Evolutionary conservation across 441 rosid genomes (phyloP), one percentile per base, ranked within the genome.

Genomic region (Rhodomyrtus psidioides): DNA sequence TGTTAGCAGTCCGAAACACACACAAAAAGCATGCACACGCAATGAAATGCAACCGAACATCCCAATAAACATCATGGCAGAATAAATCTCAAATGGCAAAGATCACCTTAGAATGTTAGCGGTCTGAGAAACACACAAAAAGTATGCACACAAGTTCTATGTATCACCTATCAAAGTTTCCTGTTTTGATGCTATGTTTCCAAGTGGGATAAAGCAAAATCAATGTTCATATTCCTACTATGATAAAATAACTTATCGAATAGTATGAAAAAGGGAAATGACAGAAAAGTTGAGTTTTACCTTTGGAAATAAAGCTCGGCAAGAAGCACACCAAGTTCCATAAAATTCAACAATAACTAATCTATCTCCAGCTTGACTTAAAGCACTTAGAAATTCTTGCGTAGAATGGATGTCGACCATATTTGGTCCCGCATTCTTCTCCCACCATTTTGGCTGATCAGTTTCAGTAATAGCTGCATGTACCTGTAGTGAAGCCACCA

Each of bases 271-370:
- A 34, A 19, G 26, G 46, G 19, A 34, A 34, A 65, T 65, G 42
- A 65, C 79, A 65, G 56, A 86, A 57, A 82, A 56, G 56, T 70
- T 76, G 19, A 56, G 83, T 42, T 85, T 84, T 88, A 94, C 99
- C 97, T 94, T 95, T 13, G 98, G 98, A 89, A 95, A 97, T 84
- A 97, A 91, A 83, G 98, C 99, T 86, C 95, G 91, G 88, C 99
- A 97, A 86, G 98, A 95, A 83, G 98, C 99, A 91, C 99, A 97
- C 99, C 99, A 95, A 81, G 99, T 95, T 89, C 99, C 99, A 92
- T 97, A 97, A 92, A 95, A 97, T 86, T 97, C 99, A 54, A 97
- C 98, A 90, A 97, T 95, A 79, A 97, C 99, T 93, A 97, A 90
- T 91, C 93, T 95, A 87, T 96, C 97, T 21, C 95, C 96, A 4